These are phyloP conservation scores for Pseudogymnoascus sp. DNA, from an alignment of 2,329 filamentous ascomycete species.

Conservation along the genomic window DNA sequence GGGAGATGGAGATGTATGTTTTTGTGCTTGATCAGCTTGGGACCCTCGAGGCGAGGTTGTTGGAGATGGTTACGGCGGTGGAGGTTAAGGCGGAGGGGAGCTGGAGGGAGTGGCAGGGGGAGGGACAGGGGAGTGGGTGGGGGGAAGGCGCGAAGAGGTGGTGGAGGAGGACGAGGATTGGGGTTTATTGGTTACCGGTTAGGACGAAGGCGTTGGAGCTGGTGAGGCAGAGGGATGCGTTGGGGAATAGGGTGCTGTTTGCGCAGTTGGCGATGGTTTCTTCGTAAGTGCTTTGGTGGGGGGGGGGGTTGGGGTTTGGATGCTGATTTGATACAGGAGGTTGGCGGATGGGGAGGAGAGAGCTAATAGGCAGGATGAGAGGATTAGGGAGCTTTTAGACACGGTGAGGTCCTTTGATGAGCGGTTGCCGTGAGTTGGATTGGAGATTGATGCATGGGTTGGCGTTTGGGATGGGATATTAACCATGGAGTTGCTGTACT, in stretches of 20 bases:
- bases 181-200: conserved; percentile 37
- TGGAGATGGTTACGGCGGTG: conserved; percentile 37
- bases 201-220: conserved; percentile 37
- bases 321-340: conserved; percentile 12
- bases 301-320: neutral
- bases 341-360: conserved; percentile 20
- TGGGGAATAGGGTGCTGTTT: conserved; percentile 38
- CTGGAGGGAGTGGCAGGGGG: conserved; percentile 14
- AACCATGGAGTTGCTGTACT: neutral
- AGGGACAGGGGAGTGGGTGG: conserved; percentile 27
- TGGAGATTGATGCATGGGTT: neutral
- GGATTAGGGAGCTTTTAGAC: conserved; percentile 16
- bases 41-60: conserved; percentile 35
- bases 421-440: conserved; percentile 12
- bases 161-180: conserved; percentile 32
- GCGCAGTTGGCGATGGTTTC: conserved; percentile 41
- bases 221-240: conserved; percentile 36
- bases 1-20: conserved; percentile 35
- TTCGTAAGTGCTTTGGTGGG: conserved; percentile 26
- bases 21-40: conserved; percentile 40
- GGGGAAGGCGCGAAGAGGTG: conserved; percentile 31
- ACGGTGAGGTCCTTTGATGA: conserved; percentile 19
- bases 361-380: conserved; percentile 17
- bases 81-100: conserved; percentile 27
- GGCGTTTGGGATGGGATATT: neutral